Evolutionary conservation across 192 early-diverging fungal species (phyloP).

Genomic region (Coemansia sp.): DNA sequence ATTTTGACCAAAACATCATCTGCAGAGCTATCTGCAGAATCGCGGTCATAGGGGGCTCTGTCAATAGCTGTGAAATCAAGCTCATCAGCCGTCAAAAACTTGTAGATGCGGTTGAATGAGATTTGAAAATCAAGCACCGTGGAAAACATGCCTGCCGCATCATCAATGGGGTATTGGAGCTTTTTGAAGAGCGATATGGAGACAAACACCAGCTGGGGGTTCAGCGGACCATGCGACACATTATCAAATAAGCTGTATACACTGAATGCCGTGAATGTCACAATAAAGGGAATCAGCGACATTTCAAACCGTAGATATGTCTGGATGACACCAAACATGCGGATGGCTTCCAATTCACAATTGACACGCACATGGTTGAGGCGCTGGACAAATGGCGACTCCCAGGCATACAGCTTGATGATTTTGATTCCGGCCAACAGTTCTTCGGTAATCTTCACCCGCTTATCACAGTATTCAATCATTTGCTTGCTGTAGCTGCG

Average conservation of each 20-base stretch:
- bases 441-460: slow-evolving; percentile 54
- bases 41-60: slow-evolving; percentile 7
- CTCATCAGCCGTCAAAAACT: slow-evolving; percentile 64
- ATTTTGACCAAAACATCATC: slow-evolving; percentile 20
- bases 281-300: slow-evolving; percentile 64
- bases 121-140: slow-evolving; percentile 69
- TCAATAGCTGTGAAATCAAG: slow-evolving; percentile 60
- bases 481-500: slow-evolving; percentile 30
- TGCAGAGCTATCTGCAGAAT: neutral
- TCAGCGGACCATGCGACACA: slow-evolving; percentile 50
- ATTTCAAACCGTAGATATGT: slow-evolving; percentile 74
- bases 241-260: slow-evolving; percentile 61
- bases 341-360: slow-evolving; percentile 67
- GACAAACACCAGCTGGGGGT: slow-evolving; percentile 71
- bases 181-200: slow-evolving; percentile 86
- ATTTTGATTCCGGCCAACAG: slow-evolving; percentile 48
- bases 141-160: slow-evolving; percentile 72
- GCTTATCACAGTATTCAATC: slow-evolving; percentile 32
- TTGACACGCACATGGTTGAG: slow-evolving; percentile 60
- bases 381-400: slow-evolving; percentile 47
- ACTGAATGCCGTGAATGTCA: slow-evolving; percentile 68
- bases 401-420: slow-evolving; percentile 63
- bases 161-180: slow-evolving; percentile 74
- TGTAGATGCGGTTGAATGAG: slow-evolving; percentile 73
- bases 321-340: slow-evolving; percentile 61